Evolutionary conservation across 1,139 yeast genomes (phyloP).

Genomic region (Saccharomyces pastorianus): DNA sequence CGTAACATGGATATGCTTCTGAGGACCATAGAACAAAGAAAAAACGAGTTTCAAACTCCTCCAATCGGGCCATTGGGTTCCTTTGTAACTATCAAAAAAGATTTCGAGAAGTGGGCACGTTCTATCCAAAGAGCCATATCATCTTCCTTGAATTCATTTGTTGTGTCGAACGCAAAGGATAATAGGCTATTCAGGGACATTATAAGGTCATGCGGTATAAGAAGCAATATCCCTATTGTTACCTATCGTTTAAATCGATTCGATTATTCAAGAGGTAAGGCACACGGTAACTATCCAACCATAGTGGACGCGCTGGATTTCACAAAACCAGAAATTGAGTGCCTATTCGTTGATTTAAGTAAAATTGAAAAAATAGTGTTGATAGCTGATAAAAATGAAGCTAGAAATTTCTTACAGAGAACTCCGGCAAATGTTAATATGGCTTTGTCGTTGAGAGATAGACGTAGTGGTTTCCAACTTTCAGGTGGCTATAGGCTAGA

Average conservation of each 20-base stretch:
- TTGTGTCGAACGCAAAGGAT: slow-evolving; percentile 61
- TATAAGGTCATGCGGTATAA: slow-evolving; percentile 33
- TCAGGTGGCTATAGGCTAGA: slow-evolving; percentile 46
- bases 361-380: slow-evolving; percentile 54
- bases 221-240: slow-evolving; percentile 36
- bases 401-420: slow-evolving; percentile 36
- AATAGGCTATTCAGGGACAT: slow-evolving; percentile 41
- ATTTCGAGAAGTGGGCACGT: slow-evolving; percentile 50
- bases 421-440: slow-evolving; percentile 38
- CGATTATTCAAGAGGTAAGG: slow-evolving; percentile 38
- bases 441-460: slow-evolving; percentile 41
- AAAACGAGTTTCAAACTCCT: slow-evolving; percentile 34
- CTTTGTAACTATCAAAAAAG: slow-evolving; percentile 48
- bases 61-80: slow-evolving; percentile 88
- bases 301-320: slow-evolving; percentile 56
- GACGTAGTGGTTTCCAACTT: slow-evolving; percentile 41
- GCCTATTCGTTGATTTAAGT: slow-evolving; percentile 57
- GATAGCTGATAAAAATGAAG: slow-evolving; percentile 43
- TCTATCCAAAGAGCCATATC: slow-evolving; percentile 51
- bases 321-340: slow-evolving; percentile 46
- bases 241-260: slow-evolving; percentile 52
- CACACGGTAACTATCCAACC: slow-evolving; percentile 37
- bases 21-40: slow-evolving; percentile 34
- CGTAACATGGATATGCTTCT: slow-evolving; percentile 37
- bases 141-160: slow-evolving; percentile 50